Evolutionary conservation across 371 early-diverging fungal species (phyloP), one percentile per base, ranked within the genome.

Genomic region (Cokeromyces recurvatus): DNA sequence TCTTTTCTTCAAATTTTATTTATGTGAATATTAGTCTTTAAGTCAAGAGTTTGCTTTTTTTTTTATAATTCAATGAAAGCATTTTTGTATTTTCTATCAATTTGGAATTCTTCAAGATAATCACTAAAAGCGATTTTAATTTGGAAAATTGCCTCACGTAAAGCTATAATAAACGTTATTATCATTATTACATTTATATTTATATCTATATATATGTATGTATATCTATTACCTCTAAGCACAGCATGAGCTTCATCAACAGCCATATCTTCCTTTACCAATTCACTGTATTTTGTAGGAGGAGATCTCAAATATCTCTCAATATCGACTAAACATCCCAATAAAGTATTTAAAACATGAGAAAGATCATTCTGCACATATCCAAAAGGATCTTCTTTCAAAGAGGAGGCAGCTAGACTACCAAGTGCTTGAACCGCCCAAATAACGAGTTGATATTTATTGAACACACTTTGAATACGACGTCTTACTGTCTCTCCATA

Each of bases 311-410:
- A 19, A 31, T 66, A 58, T 21, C 51, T 43, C 39, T 77, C 71
- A 12, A 74, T 46, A 3, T 64, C 54, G 14, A 57, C 57, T 36
- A 79, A 54, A 38, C 63, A 56, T 3, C 59, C 71, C 32, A 78
- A 48, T 49, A 81, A 46, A 9, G 57, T 40, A 53, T 79, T 69
- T n/a, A 81, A 35, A 2, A 81, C 68, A 7, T 41, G 48, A 1
- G 62, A 50, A 22, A 79, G 68, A 29, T 81, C 77, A 37, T 62
- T 71, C 37, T 81, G 82, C 2, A 81, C 82, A 16, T 70, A 62
- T 2, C 82, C 79, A 46, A 62, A 71, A 3, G 60, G 53, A 54
- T 81, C 82, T 38, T 81, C 82, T 6, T 62, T 53, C 15, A 64
- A 54, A 0, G 82, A 81, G 8, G 74, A 68, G 10, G 70, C 55